These are phyloP conservation scores for Gossypium lobatum DNA, from an alignment of 441 rosid species.

Conservation along the genomic window DNA sequence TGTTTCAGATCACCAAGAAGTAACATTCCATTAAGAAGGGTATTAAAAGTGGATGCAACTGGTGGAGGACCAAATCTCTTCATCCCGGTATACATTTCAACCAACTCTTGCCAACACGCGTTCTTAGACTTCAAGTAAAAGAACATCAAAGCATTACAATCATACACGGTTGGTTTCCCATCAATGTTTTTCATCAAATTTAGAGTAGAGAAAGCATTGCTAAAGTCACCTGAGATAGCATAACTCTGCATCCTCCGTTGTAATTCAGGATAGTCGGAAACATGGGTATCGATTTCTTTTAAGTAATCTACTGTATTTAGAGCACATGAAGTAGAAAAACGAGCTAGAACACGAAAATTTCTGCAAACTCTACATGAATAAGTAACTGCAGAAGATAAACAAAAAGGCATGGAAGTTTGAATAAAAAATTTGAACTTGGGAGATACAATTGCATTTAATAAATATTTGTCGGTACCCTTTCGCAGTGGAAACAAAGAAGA, in stretches of 20 bases:
- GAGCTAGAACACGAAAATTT: constrained; percentile 7
- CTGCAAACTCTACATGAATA: constrained; percentile 2
- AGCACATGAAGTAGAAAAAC: constrained; percentile 23
- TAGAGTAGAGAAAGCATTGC: constrained; percentile 21
- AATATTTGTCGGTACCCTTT: background rate
- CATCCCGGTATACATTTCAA: constrained; percentile 25
- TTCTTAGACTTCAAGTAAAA: constrained; percentile 23
- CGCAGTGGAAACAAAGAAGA: background rate
- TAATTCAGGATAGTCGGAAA: constrained; percentile 18
- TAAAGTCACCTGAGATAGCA: constrained; percentile 31
- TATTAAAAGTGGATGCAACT: constrained; percentile 31
- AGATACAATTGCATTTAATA: background rate
- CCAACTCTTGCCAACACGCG: constrained; percentile 12
- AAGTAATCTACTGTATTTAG: constrained; percentile 10
- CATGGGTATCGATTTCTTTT: background rate
- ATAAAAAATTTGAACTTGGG: background rate
- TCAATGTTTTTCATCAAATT: constrained; percentile 22
- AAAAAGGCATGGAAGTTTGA: constrained; percentile 10
- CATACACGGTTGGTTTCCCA: constrained; percentile 29
- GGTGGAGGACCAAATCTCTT: constrained; percentile 34
- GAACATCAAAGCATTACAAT: constrained; percentile 30
- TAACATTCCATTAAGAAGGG: constrained; percentile 26
- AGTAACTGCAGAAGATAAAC: background rate
- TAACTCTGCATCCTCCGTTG: constrained; percentile 22
- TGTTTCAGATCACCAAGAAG: constrained; percentile 19